Conservation (phyloP, 2,329 filamentous ascomycete species). For the Pseudonectria foliicola region DNA sequence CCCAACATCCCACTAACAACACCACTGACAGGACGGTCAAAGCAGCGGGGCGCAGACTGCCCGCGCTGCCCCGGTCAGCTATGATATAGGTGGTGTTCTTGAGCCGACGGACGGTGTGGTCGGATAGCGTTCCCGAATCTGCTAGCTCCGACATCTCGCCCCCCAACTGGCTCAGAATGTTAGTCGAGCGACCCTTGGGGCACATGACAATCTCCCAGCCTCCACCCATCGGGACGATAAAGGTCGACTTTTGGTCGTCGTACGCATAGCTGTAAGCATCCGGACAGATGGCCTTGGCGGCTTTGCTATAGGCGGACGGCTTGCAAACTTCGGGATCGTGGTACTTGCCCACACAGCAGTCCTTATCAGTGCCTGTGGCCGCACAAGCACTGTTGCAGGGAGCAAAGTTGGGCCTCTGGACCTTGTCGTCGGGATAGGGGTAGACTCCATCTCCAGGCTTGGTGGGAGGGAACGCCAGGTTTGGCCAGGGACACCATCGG, state of each 20-base stretch:
- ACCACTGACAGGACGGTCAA: constrained; percentile 6
- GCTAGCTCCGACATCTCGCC: constrained; percentile 42
- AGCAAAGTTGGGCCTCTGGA: constrained; percentile 64
- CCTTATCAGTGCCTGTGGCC: constrained; percentile 55
- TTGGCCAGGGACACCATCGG: constrained; percentile 74
- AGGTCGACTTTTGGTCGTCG: constrained; percentile 52
- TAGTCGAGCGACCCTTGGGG: constrained; percentile 53
- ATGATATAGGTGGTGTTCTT: constrained; percentile 29
- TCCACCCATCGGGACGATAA: constrained; percentile 58
- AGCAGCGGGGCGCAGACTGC: constrained; percentile 9
- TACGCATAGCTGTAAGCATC: constrained; percentile 77
- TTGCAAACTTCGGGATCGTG: constrained; percentile 56
- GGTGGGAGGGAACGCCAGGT: constrained; percentile 60
- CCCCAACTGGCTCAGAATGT: constrained; percentile 48
- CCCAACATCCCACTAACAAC: constrained; percentile 11
- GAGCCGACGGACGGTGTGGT: constrained; percentile 24
- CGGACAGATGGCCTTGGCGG: constrained; percentile 69
- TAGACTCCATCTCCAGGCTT: constrained; percentile 71
- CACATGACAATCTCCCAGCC: constrained; percentile 77
- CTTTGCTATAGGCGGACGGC: constrained; percentile 60
- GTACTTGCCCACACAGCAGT: constrained; percentile 71
- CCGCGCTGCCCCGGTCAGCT: constrained; percentile 21
- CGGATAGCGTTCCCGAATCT: constrained; percentile 32
- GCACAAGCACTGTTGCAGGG: constrained; percentile 74
- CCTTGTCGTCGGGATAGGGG: constrained; percentile 70